Evolutionary conservation across 352 stramenopile genomes (phyloP), one percentile per base, ranked within the genome.

Genomic region (Phytophthora sansomeana): DNA sequence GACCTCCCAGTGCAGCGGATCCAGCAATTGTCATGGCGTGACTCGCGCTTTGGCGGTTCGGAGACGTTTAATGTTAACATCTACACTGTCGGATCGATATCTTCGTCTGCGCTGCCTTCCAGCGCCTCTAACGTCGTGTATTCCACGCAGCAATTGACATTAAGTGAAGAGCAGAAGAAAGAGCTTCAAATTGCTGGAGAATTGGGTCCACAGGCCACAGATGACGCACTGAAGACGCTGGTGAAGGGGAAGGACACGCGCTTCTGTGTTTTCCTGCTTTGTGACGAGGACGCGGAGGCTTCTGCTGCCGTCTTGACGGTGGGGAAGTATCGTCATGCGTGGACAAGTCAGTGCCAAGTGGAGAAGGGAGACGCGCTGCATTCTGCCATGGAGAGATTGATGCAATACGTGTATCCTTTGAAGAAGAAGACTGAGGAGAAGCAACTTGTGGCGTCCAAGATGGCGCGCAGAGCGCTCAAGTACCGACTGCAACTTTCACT

Each of bases 401-500:
- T 75, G 33, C 61, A 77, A 6, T 74, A 91, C 42, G 68, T 89
- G 17, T 87, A 81, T 55, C 71, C 73, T 5, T 47, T 35, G 35
- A 2, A 26, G 16, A 42, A 57, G 36, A 52, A 62, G 35, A 60
- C 29, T 26, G n/a, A n/a, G 2, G 42, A 55, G 1, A 26, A 46
- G 16, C n/a, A 52, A 16, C 30, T 51, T 16, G 35, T 52, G 11
- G 49, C 58, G 11, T 61, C 68, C 9, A 77, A 72, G 43, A 71
- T 48, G 19, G 83, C 85, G 10, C 66, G 85, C 4, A 69, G 69
- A 28, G 76, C 87, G 4, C 68, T 87, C 10, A 73, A 80, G 35
- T 95, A 93, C 53, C 84, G 84, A 39, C 60, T 92, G 24, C 76
- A 88, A 49, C 91, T 93, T 53, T 77, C 81, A 6, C 54, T 95